Evolutionary conservation across 306 rosid species (phyloP).

Genomic region (Vicia sativa): DNA sequence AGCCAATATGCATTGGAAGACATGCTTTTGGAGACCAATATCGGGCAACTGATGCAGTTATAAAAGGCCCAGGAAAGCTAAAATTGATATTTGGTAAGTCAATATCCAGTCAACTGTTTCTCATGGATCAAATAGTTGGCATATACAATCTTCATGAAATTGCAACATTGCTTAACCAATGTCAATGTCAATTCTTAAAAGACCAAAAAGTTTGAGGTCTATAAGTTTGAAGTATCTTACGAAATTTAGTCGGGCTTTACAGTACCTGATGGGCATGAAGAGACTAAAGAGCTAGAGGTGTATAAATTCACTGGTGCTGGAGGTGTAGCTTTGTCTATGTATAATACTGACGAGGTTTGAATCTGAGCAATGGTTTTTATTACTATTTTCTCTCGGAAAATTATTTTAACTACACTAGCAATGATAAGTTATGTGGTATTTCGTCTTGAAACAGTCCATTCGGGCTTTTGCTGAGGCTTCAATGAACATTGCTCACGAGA

Average conservation of each 20-base stretch:
- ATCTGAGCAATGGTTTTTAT: constrained; percentile 16
- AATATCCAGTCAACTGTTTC: constrained; percentile 30
- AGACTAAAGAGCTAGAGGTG: constrained; percentile 76
- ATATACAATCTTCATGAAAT: constrained; percentile 28
- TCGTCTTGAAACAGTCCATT: constrained; percentile 69
- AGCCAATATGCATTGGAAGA: constrained; percentile 97
- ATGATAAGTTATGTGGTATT: constrained; percentile 26
- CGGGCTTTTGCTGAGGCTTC: constrained; percentile 91
- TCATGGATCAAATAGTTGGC: constrained; percentile 16
- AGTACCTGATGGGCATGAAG: constrained; percentile 72
- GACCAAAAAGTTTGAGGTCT: constrained; percentile 10
- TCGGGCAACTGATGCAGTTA: constrained; percentile 85
- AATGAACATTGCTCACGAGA: constrained; percentile 85
- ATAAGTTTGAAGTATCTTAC: constrained; percentile 34
- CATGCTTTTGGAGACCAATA: constrained; percentile 99
- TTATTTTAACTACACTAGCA: constrained; percentile 3
- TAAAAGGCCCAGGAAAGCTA: constrained; percentile 85
- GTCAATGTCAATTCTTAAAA: constrained; percentile 5
- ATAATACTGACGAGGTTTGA: constrained; percentile 91
- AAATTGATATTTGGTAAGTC: constrained; percentile 83
- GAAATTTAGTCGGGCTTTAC: constrained; percentile 34
- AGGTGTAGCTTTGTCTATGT: constrained; percentile 90
- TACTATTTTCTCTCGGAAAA: constrained; percentile 19
- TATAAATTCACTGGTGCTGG: constrained; percentile 87
- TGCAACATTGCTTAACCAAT: constrained; percentile 27